Conservation (phyloP, 176 grass and related monocot genomes). For the Avena atlantica region DNA sequence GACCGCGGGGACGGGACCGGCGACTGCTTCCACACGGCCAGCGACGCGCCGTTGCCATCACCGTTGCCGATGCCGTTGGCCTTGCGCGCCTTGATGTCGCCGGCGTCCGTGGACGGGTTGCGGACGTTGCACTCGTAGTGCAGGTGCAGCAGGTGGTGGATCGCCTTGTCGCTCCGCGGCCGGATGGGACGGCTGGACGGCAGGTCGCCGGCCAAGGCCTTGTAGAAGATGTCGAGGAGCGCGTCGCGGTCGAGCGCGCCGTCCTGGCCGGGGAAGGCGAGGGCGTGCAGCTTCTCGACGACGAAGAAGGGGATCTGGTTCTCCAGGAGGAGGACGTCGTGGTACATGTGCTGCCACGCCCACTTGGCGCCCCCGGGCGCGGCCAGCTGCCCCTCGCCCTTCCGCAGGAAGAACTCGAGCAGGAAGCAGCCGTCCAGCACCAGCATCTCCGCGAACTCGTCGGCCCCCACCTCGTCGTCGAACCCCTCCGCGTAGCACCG, state of each 20-base stretch:
- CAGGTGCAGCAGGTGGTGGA: constrained; percentile 61
- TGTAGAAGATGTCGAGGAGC: constrained; percentile 54
- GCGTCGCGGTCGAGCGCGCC: constrained; percentile 2
- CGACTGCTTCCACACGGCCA: constrained; percentile 56
- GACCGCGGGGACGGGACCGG: constrained; percentile 35
- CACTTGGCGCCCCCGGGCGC: constrained; percentile 55
- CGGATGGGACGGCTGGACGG: constrained; percentile 48
- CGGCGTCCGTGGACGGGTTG: constrained; percentile 23
- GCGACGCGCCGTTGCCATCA: constrained; percentile 12
- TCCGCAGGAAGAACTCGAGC: constrained; percentile 56
- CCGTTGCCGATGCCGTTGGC: not conserved
- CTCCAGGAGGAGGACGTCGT: constrained; percentile 51
- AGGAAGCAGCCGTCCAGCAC: constrained; percentile 65
- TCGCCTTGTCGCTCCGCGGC: constrained; percentile 33
- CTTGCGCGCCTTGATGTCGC: constrained; percentile 26
- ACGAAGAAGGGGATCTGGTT: constrained; percentile 67
- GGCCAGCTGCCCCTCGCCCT: constrained; percentile 50
- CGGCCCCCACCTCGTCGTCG: constrained; percentile 18
- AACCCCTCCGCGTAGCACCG: constrained; percentile 53
- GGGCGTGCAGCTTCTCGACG: constrained; percentile 49
- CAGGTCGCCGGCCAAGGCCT: constrained; percentile 54
- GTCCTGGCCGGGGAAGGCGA: constrained; percentile 36
- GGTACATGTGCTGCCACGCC: constrained; percentile 68
- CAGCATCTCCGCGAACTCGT: constrained; percentile 58
- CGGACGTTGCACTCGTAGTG: constrained; percentile 66